These are phyloP conservation scores for Cyberlindnera bimundalis DNA, from an alignment of 805 yeast genomes.

Conservation along the genomic window DNA sequence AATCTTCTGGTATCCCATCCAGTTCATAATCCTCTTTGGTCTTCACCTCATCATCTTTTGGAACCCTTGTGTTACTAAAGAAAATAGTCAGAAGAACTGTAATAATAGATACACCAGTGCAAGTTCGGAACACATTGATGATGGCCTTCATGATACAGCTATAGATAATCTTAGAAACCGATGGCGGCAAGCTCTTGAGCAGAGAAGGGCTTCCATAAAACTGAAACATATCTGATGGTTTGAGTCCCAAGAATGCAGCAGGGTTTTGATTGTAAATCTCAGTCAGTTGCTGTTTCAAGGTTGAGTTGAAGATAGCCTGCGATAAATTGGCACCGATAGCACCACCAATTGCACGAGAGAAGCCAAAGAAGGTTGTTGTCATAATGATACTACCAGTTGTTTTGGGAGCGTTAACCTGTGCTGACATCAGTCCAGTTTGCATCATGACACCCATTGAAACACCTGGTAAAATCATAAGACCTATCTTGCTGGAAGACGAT, in stretches of 20 bases:
- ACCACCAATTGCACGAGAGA: constrained; percentile 44
- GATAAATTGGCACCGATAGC: constrained; percentile 42
- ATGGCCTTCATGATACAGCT: constrained; percentile 34
- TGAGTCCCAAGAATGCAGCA: constrained; percentile 3
- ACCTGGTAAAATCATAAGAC: constrained; percentile 37
- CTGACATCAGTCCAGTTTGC: constrained; percentile 18
- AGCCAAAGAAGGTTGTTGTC: constrained; percentile 43
- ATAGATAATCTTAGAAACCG: constrained; percentile 14
- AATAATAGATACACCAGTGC: constrained; percentile 34
- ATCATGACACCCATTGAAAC: constrained; percentile 33
- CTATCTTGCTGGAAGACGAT: constrained; percentile 30
- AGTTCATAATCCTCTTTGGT: constrained; percentile 9
- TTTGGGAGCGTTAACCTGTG: constrained; percentile 50
- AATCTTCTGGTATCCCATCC: too few relatives aligned
- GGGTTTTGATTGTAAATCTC: not conserved
- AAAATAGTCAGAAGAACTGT: constrained; percentile 33
- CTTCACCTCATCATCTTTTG: constrained; percentile 25
- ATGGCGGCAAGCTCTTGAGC: not conserved
- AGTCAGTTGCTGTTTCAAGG: constrained; percentile 15
- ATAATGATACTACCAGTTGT: constrained; percentile 46
- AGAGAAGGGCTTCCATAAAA: constrained; percentile 4
- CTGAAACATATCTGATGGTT: not conserved
- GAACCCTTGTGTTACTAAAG: constrained; percentile 40
- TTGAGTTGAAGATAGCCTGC: constrained; percentile 37
- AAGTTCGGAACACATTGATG: constrained; percentile 38